These are phyloP conservation scores for Viola odorata DNA, from an alignment of 345 rosid species.

Conservation along the genomic window DNA sequence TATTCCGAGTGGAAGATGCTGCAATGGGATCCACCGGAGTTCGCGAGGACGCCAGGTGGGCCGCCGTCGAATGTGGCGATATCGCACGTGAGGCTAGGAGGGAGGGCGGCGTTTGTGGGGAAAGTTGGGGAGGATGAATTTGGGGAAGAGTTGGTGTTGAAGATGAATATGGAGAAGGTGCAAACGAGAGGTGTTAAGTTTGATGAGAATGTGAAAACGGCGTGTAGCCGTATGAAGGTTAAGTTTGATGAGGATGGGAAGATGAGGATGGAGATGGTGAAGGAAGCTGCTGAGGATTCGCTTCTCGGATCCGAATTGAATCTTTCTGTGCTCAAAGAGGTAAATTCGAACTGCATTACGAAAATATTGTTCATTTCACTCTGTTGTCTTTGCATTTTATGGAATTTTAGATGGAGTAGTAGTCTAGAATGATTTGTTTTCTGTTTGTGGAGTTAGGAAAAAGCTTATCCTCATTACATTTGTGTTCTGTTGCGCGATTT, in stretches of 20 bases:
- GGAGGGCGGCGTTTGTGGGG: slow-evolving; percentile 93
- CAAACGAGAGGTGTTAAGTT: slow-evolving; percentile 78
- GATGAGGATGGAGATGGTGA: slow-evolving; percentile 63
- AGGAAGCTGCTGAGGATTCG: slow-evolving; percentile 71
- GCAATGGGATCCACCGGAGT: slow-evolving; percentile 95
- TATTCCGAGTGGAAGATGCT: slow-evolving; percentile 93
- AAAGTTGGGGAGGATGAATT: slow-evolving; percentile 73
- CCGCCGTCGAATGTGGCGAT: slow-evolving; percentile 81
- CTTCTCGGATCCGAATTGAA: slow-evolving; percentile 63
- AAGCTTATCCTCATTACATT: too few species aligned
- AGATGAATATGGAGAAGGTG: slow-evolving; percentile 80
- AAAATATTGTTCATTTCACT: too few species aligned
- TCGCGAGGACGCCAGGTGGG: slow-evolving; percentile 80
- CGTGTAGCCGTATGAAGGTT: slow-evolving; percentile 56
- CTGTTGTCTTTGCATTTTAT: too few species aligned
- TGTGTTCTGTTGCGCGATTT: neutral
- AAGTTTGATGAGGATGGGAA: slow-evolving; percentile 56
- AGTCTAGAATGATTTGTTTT: too few species aligned
- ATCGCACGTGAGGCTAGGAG: slow-evolving; percentile 76
- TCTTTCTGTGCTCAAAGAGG: slow-evolving; percentile 86
- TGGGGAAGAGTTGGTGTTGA: slow-evolving; percentile 64
- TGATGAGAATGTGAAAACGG: slow-evolving; percentile 54
- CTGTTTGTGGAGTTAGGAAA: too few species aligned
- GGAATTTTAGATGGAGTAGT: too few species aligned
- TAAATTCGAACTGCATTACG: slow-evolving; percentile 10